Evolutionary conservation across 805 yeast species (phyloP), one percentile per base, ranked within the genome.

Genomic region (Metschnikowia reukaufii): DNA sequence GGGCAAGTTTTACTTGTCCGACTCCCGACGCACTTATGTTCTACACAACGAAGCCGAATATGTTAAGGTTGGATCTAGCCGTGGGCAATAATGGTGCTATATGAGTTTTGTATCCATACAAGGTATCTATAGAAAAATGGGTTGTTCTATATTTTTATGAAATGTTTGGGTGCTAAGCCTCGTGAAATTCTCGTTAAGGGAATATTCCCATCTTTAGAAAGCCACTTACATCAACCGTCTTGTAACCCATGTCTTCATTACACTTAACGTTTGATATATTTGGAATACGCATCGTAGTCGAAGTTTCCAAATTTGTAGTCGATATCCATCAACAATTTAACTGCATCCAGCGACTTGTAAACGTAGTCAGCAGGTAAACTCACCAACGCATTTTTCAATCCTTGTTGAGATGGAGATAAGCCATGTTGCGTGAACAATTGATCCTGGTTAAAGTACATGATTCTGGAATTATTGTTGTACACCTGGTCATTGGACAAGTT

Each of bases 261-360:
- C 15, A 23, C 19, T 23, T 50, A 50, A 36, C 60, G 61, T 47
- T 58, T 59, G 49, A 68, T 59, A 50, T 60, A 72, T 47, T 61
- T 68, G 49, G 59, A 52, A 57, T 82, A 82, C 34, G 79, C 75
- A 27, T 66, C 66, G 55, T 68, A 68, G 59, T 79, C 73, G 65
- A 82, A 82, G 56, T 72, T 72, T 29, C 81, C 76, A 59, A 82
- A 82, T 58, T 78, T 81, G 62, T 77, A 78, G 60, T 82, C 86
- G 51, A 82, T 68, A 56, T 82, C 87, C 55, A 81, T 76, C 56
- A 82, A 79, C 49, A 80, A 73, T 61, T 79, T 81, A 25, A 83
- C 75, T 9, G 82, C 73, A 61, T 82, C 84, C 56, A 79, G 80
- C 34, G 83, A 74, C 63, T 80, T 81, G 64, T 79, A 81, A 64